phyloP scores from a whole-genome alignment of 2,329 filamentous ascomycete genomes.

The Fusarium nisikadoi region DNA sequence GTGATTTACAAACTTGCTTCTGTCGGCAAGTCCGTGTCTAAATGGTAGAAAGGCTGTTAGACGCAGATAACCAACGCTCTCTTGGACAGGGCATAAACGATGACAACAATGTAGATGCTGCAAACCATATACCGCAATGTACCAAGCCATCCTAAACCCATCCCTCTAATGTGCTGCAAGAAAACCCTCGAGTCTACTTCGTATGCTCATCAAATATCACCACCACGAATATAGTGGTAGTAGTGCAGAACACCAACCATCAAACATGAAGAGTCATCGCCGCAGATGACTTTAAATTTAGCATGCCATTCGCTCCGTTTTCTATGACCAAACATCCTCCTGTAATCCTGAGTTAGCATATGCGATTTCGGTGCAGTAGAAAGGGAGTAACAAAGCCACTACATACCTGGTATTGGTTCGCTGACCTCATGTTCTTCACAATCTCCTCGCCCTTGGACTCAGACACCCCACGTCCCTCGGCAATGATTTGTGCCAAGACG shows the following conservation, averaged over 20 bases:
- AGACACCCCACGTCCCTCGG: constrained; percentile 82
- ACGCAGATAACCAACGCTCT: constrained; percentile 9
- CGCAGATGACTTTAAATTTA: constrained; percentile 37
- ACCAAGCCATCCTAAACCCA: constrained; percentile 29
- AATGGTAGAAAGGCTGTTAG: not conserved
- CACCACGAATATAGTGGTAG: constrained; percentile 6
- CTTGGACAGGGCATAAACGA: constrained; percentile 17
- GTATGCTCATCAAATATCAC: constrained; percentile 38
- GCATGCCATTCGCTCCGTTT: constrained; percentile 34
- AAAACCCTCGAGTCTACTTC: constrained; percentile 39
- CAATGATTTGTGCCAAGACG: constrained; percentile 86
- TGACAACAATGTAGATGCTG: constrained; percentile 34
- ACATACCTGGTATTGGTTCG: constrained; percentile 93
- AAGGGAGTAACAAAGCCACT: not conserved
- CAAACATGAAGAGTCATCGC: constrained; percentile 38
- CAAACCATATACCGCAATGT: constrained; percentile 29
- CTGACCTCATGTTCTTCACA: constrained; percentile 94
- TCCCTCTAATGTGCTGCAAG: constrained; percentile 30
- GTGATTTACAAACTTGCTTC: constrained; percentile 1
- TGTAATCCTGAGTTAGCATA: constrained; percentile 48
- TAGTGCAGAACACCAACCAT: constrained; percentile 38
- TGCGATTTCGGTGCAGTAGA: not conserved
- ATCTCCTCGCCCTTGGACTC: constrained; percentile 93
- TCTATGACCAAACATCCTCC: constrained; percentile 78
- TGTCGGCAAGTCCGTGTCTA: not conserved